Evolutionary conservation across 2,329 filamentous ascomycete genomes (phyloP), one percentile per base, ranked within the genome.

Genomic region (Graphium sp.): DNA sequence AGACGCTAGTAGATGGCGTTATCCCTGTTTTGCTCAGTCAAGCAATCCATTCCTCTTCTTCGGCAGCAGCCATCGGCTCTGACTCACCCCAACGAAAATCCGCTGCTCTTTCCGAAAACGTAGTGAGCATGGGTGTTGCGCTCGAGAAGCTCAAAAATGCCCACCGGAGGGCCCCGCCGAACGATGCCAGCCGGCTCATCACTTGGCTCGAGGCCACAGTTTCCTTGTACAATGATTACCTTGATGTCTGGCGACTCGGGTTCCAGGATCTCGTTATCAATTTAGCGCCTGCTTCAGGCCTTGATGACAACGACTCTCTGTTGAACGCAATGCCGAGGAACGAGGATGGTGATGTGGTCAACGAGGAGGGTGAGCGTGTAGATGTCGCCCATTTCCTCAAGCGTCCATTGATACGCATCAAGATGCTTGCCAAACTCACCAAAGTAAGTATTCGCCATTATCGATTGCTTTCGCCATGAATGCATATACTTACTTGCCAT

Each of bases 191-290:
- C 32, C 65, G 68, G 10, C 62, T 98, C 29, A 59, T 91, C 7
- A 64, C 62, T 22, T 98, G 89, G 89, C 78, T 85, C 2, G 70
- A 83, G 32, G 71, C 68, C 13, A 74, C 82, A 1, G 70, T 80
- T 25, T 72, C 74, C 31, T 66, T 87, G 7, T 98, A 98, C 47
- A 63, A 73, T 35, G 75, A 82, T 43, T 98, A 95, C 47, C 62
- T 95, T 18, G 72, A 73, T 43, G 74, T 78, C 6, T 98, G 89
- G 89, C 69, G 84, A 18, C 64, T 95, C 26, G 89, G 89, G 1
- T 98, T 95, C 49, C 80, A 93, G 43, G 85, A 92, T 46, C 72
- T 98, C 13, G 74, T 95, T 28, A 82, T 98, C 41, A 95, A 93
- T 45, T 69, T 95, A 19, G 84, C 83, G 2, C 80, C 83, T 6